Conservation (phyloP, 1,284 basidiomycete genomes). For the Malassezia pachydermatis region DNA sequence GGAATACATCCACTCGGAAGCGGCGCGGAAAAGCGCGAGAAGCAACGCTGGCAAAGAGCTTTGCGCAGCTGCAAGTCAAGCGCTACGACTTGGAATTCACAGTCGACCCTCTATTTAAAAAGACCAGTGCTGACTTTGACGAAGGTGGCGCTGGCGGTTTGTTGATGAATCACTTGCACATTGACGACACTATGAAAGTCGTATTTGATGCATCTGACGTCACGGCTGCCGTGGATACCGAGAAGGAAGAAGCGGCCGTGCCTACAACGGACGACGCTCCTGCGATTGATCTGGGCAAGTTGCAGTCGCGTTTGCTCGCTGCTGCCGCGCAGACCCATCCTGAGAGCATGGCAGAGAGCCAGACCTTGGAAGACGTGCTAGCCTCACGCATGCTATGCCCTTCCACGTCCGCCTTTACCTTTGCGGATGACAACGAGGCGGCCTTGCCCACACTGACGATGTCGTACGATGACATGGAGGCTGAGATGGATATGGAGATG, state of each 20-base stretch:
- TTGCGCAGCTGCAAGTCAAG: conserved; percentile 70
- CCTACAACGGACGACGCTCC: background rate
- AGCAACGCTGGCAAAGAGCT: conserved; percentile 42
- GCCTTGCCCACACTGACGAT: conserved; percentile 13
- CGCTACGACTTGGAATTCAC: conserved; percentile 65
- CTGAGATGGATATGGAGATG: conserved; percentile 5
- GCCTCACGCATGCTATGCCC: conserved; percentile 32
- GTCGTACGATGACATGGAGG: conserved; percentile 17
- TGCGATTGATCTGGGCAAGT: conserved; percentile 27
- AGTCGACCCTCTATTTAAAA: conserved; percentile 91
- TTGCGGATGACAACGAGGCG: conserved; percentile 34
- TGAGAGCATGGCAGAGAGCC: conserved; percentile 6
- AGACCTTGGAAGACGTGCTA: conserved; percentile 21
- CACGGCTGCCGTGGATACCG: conserved; percentile 7
- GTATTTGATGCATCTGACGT: conserved; percentile 95
- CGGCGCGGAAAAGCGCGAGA: conserved; percentile 52
- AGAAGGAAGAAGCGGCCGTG: conserved; percentile 4
- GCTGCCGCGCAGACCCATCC: conserved; percentile 18
- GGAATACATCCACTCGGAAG: conserved; percentile 57
- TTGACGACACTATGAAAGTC: conserved; percentile 72
- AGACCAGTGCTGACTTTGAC: conserved; percentile 96
- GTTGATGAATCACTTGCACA: conserved; percentile 53
- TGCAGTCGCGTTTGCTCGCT: conserved; percentile 27
- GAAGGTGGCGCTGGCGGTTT: conserved; percentile 87
- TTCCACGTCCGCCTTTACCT: conserved; percentile 32